Evolutionary conservation across 2,329 filamentous ascomycete species (phyloP).

Genomic region (Fusarium vanettenii): DNA sequence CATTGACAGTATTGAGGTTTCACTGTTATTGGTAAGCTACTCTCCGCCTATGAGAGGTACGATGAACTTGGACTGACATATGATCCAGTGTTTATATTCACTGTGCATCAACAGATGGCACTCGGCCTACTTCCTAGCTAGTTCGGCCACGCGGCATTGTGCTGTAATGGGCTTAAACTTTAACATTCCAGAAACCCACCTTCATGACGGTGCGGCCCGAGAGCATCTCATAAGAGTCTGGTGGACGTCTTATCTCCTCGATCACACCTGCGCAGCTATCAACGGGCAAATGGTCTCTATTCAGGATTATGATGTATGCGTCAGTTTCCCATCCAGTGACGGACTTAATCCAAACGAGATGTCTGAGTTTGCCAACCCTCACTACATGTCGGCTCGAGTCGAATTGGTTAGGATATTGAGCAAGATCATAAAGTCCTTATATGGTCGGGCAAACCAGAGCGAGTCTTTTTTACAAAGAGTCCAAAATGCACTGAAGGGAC

Average conservation of each 20-base stretch:
- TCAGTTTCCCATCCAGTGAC: neutral
- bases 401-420: neutral
- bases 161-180: neutral
- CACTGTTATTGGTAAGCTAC: neutral
- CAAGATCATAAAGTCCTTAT: neutral
- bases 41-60: neutral
- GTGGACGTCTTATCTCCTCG: neutral
- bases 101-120: neutral
- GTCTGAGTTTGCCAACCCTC: neutral
- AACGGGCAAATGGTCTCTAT: neutral
- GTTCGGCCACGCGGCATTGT: neutral
- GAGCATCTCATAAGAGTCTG: neutral
- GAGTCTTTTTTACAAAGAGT: neutral
- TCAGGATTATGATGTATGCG: neutral
- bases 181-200: neutral
- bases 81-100: neutral
- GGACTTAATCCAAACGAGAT: neutral
- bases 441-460: neutral
- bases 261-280: neutral
- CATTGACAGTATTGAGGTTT: neutral
- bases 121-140: neutral
- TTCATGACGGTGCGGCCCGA: neutral
- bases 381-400: neutral
- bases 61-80: neutral
- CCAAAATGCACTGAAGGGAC: neutral